Evolutionary conservation across 1,284 basidiomycete species (phyloP), one percentile per base, ranked within the genome.

Genomic region (Apiotrichum gamsii): DNA sequence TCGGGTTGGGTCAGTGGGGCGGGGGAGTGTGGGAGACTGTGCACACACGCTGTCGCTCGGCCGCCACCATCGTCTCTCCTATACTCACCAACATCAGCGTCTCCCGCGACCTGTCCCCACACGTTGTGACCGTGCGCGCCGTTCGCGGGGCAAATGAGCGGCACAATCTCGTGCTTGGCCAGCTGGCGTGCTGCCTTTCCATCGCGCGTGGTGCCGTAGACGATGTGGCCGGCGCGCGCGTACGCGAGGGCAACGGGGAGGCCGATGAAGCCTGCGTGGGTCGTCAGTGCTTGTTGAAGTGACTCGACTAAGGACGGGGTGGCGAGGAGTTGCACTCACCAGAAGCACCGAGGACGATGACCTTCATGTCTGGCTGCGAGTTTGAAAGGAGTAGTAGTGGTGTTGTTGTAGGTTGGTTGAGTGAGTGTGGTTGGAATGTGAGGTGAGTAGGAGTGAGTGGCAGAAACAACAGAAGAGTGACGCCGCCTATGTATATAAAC

Each of bases 211-310:
- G 73, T 65, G 19, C 78, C 79, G 47, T 77, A 78, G 4, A 80
- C 78, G 21, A 74, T 70, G 52, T 81, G 77, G 0, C 79, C 79
- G 0, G 74, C 75, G n/a, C 78, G 74, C 5, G 73, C 65, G 38
- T 78, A 70, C 0, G 79, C 78, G 42, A 77, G 74, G 2, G 77
- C 74, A 19, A 71, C 70, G 6, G 77, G 75, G 9, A 73, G 60
- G 8, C 77, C 78, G 47, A 80, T 76, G 62, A 77, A 77, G 30
- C 79, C 78, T 64, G 38, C 1, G 18, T 15, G 48, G n/a, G n/a
- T n/a, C n/a, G n/a, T 47, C 23, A 39, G 41, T 28, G 28, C 2
- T 5, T 2, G 13, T 20, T 4, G n/a, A 14, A 4, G 18, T 20
- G 11, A 28, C 25, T 6, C 11, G 8, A 28, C 11, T 6, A 28